Base-by-base conservation (phyloP, 2,329 filamentous ascomycete species). In the Fusarium guadeloupense region DNA sequence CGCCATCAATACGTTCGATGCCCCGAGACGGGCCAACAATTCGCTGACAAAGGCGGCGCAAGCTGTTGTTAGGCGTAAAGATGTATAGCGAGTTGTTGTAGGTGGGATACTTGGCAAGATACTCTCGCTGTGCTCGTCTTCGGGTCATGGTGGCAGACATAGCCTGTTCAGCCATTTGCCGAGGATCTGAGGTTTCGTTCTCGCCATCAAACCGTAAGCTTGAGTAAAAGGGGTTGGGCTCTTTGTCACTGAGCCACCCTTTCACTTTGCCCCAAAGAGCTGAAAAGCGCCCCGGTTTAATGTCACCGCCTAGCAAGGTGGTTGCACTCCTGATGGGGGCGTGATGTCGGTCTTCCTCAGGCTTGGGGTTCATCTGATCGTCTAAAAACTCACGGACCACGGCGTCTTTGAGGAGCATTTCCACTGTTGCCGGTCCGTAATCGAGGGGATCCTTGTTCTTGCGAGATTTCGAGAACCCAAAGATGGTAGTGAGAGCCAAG, bases 181-280 rank as follows among this genome's bases (percentile, higher is more conserved):
- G 86, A 3, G 94, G 91, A 72, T 97, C 93, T 26, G 94, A 79
- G 25, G 90, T 88, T 62, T 96, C 91, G 60, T 92, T 91, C 2
- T 86, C 84, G 6, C 85, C 85, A 23, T 92, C 86, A 58, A 96
- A 85, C 28, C 86, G 80, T 42, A 83, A 75, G 64, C 84, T 92
- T 7, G 93, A 90, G 76, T 98, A 98, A 73, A 99, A 99, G 0
- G 95, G 95, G 73, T 99, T 99, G 1, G 93, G 91, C 52, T 98
- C 93, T 47, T 84, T 81, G 66, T 89, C 83, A 60, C 80, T 83
- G 44, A 91, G 76, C 9, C 79, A 74, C 7, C 79, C 79, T 17
- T 83, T 76, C 21, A 92, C 58, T 50, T 82, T 87, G 20, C 81
- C 82, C 88, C 89, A 91, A 5, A 86, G 54, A 3, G 79, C 81